phyloP scores from a whole-genome alignment of 2,329 filamentous ascomycete genomes.

The Aspergillus melleus region DNA sequence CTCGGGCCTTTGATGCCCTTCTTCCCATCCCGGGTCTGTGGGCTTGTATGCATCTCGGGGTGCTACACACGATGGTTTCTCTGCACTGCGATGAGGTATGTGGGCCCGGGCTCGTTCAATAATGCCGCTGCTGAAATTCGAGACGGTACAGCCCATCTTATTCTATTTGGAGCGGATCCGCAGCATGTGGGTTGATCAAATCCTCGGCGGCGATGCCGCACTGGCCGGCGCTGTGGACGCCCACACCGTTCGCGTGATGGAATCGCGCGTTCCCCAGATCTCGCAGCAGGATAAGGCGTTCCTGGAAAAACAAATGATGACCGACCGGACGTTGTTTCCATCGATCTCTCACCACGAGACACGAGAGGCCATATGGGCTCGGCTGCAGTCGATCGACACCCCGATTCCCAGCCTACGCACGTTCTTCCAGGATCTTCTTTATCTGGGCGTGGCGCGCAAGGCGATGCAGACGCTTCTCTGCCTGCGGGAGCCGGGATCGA shows the following conservation, averaged over 20 bases:
- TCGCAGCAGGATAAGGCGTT: conserved; percentile 6
- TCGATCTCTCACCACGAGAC: neutral
- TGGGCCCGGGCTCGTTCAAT: too few relatives aligned
- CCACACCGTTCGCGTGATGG: conserved; percentile 6
- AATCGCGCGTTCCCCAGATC: conserved; percentile 11
- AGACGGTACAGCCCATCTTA: conserved; percentile 8
- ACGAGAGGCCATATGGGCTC: conserved; percentile 4
- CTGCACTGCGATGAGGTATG: too few relatives aligned
- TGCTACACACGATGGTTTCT: too few relatives aligned
- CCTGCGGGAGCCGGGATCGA: neutral
- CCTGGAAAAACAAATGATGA: conserved; percentile 1
- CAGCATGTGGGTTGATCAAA: conserved; percentile 1
- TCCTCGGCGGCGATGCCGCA: neutral
- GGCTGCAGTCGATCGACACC: conserved; percentile 11
- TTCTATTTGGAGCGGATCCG: conserved; percentile 15
- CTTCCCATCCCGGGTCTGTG: too few relatives aligned
- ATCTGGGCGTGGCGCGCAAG: conserved; percentile 10
- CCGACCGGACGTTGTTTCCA: neutral
- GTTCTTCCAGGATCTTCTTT: conserved; percentile 17
- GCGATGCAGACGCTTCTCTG: conserved; percentile 7
- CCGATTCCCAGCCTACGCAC: conserved; percentile 14
- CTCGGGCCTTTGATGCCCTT: neutral
- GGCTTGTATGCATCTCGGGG: too few relatives aligned
- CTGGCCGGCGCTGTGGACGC: conserved; percentile 6
- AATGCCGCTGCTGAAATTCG: neutral